Percentiles rank a stretch among this genome's conserved stretches.
Conservation (phyloP, 2,329 filamentous ascomycete genomes). For the Didymella segeticola region DNA sequence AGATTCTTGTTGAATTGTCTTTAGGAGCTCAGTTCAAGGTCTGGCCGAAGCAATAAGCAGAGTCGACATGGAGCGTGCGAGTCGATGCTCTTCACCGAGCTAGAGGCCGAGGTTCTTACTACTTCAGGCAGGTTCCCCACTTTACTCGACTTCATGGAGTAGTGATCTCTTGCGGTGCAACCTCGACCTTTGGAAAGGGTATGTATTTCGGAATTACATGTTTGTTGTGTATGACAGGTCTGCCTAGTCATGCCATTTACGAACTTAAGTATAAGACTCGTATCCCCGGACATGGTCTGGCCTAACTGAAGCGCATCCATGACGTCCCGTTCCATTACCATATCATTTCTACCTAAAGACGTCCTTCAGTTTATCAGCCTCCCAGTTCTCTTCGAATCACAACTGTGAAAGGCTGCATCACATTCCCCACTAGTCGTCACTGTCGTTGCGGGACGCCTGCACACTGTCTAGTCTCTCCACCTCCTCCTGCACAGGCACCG, state of each 20-base stretch:
- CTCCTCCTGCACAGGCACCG: constrained; percentile 23
- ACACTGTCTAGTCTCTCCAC: constrained; percentile 5
- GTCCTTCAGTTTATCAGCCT: no score
- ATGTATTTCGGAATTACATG: no score
- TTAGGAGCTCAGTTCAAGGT: not conserved
- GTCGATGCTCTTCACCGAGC: constrained; percentile 2
- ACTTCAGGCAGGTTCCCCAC: constrained; percentile 3
- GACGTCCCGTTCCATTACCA: no score
- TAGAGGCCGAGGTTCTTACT: constrained; percentile 9
- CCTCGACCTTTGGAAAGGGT: no score
- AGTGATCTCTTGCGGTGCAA: no score
- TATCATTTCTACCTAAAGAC: no score
- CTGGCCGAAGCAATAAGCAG: not conserved
- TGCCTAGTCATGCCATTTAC: no score
- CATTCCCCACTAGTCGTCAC: not conserved
- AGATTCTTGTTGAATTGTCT: not conserved
- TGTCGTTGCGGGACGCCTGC: not conserved
- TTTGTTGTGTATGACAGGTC: no score
- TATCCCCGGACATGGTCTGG: no score
- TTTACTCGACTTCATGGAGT: not conserved
- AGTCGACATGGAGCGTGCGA: constrained; percentile 3
- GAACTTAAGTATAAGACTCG: no score
- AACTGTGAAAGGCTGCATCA: not conserved
- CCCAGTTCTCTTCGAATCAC: not conserved
- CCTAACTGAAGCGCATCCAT: no score